Conservation (phyloP, 768 basidiomycete species). For the Neoboletus subvelutipes region DNA sequence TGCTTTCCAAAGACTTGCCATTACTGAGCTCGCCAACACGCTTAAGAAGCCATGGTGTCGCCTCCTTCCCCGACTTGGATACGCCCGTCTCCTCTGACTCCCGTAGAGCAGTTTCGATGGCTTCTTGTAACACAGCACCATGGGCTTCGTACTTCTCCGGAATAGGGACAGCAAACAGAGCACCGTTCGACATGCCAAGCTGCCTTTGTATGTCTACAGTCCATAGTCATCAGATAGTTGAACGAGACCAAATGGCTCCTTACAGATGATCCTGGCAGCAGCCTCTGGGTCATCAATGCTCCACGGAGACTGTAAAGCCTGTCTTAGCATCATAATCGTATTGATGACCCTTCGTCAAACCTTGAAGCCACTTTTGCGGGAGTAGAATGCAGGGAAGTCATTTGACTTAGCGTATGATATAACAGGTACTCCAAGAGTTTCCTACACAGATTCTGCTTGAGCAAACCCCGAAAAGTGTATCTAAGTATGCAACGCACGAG, state of each 20-base stretch:
- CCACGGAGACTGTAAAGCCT: constrained; percentile 70
- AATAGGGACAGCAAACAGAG: constrained; percentile 86
- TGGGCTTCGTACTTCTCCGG: constrained; percentile 67
- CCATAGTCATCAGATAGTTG: not conserved
- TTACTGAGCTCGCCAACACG: constrained; percentile 79
- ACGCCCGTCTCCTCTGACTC: constrained; percentile 85
- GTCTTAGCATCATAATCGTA: not conserved
- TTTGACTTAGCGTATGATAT: constrained; percentile 69
- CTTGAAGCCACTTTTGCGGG: constrained; percentile 77
- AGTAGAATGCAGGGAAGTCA: constrained; percentile 96
- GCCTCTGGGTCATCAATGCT: constrained; percentile 54
- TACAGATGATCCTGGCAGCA: constrained; percentile 78
- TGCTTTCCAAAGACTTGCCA: constrained; percentile 71
- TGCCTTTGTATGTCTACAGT: constrained; percentile 63
- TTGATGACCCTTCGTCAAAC: constrained; percentile 25
- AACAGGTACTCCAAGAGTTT: constrained; percentile 94
- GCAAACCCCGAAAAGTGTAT: not conserved
- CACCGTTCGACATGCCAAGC: constrained; percentile 73
- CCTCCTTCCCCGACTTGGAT: constrained; percentile 80
- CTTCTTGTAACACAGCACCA: constrained; percentile 70
- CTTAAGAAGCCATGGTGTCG: constrained; percentile 89
- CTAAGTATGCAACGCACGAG: constrained; percentile 44
- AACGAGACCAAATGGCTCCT: constrained; percentile 25
- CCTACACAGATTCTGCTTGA: constrained; percentile 45
- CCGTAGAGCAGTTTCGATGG: constrained; percentile 78